Evolutionary conservation across 768 basidiomycete genomes (phyloP), one percentile per base, ranked within the genome.

Genomic region (Naganishia onofrii): DNA sequence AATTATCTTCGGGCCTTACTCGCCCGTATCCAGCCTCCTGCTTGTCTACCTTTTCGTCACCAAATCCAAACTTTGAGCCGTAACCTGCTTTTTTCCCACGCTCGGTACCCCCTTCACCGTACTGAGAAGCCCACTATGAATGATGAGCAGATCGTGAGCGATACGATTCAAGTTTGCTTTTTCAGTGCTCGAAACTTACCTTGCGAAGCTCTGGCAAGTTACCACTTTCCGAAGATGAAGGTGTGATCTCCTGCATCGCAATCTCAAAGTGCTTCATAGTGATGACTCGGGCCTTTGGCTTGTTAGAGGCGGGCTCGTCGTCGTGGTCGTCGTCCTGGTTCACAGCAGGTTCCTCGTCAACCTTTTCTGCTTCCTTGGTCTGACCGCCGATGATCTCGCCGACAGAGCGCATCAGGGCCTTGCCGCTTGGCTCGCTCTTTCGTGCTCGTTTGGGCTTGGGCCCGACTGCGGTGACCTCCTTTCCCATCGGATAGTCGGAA

Each of bases 111-210:
- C 92, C 92, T 79, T 95, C 93, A 29, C 94, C 93, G 80, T 93
- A 94, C 78, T 94, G 90, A 56, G 93, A 90, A 71, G 95, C 93
- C 92, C 92, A 94, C 82, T 89, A 90, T 60, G 46, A 28, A 13
- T 10, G 31, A 52, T 28, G n/a, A 48, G 17, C 1, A 23, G 44
- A 34, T 31, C 72, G 9, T 53, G 31, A 34, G 60, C 48, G 7
- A 34, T 12, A 7, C 6, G 48, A 3, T 7, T n/a, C 4, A 9
- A n/a, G n/a, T n/a, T n/a, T n/a, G n/a, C n/a, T 17, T 8, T 66
- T 68, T 90, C 89, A 1, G 87, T 82, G 92, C 85, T 58, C 86
- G 57, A 90, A 90, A 2, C 82, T 15, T 44, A 63, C 60, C 42
- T 63, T 63, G 38, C 60, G 60, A 7, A 63, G 60, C 23, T 63